Evolutionary conservation across 1,284 basidiomycete species (phyloP).

Genomic region (Sparassis latifolia): DNA sequence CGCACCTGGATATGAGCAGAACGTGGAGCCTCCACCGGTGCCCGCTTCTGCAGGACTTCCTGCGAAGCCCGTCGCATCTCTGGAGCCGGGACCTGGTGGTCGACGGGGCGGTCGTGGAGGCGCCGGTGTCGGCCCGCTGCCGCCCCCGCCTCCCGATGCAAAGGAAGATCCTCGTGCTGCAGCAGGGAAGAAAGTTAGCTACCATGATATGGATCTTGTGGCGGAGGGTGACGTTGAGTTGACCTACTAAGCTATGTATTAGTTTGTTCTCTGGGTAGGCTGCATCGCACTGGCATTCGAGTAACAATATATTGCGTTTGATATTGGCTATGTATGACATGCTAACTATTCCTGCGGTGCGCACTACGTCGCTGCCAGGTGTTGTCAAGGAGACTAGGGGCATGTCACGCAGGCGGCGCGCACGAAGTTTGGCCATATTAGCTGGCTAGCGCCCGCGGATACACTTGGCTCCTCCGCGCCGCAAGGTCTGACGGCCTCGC

Average conservation of each 20-base stretch:
- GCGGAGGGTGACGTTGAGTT: slow-evolving; percentile 82
- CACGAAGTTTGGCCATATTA: too few relatives aligned
- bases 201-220: slow-evolving; percentile 84
- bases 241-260: slow-evolving; percentile 49
- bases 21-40: slow-evolving; percentile 35
- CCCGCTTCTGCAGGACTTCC: slow-evolving; percentile 67
- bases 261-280: too few relatives aligned
- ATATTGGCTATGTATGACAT: too few relatives aligned
- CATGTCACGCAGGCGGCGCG: too few relatives aligned
- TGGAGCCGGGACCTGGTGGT: slow-evolving; percentile 48
- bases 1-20: slow-evolving; percentile 45
- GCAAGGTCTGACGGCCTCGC: slow-evolving; percentile 4
- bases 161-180: slow-evolving; percentile 85
- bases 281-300: too few relatives aligned
- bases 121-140: slow-evolving; percentile 43
- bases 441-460: too few relatives aligned
- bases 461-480: too few relatives aligned
- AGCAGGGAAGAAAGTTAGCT: slow-evolving; percentile 75
- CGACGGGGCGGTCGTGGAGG: slow-evolving; percentile 30
- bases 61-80: slow-evolving; percentile 60
- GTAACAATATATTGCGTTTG: too few relatives aligned
- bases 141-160: slow-evolving; percentile 76
- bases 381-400: too few relatives aligned
- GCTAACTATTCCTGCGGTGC: too few relatives aligned
- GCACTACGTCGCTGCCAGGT: too few relatives aligned